Evolutionary conservation across 2,329 filamentous ascomycete species (phyloP).

Genomic region (Paracoccidioides brasiliensis): DNA sequence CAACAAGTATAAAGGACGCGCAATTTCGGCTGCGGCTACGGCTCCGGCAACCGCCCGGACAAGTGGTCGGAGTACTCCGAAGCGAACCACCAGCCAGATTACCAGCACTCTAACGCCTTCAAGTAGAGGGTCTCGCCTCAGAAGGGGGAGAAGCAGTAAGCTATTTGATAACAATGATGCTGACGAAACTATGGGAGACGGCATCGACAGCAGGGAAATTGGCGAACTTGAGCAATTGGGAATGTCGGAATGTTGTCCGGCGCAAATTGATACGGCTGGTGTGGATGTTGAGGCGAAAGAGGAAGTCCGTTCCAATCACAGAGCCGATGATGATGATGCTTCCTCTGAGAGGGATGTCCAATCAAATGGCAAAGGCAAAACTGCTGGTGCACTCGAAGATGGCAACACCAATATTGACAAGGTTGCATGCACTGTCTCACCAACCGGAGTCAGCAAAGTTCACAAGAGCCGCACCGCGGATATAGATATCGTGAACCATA

Average conservation of each 20-base stretch:
- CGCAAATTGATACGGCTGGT: not conserved
- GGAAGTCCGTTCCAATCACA: not conserved
- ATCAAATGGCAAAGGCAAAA: not conserved
- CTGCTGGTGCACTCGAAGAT: not conserved
- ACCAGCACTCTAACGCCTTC: slow-evolving; percentile 19
- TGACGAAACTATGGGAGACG: slow-evolving; percentile 14
- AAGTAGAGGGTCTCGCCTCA: slow-evolving; percentile 14
- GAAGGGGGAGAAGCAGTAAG: slow-evolving; percentile 24
- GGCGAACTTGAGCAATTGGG: not conserved
- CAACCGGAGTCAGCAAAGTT: not conserved
- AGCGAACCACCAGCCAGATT: slow-evolving; percentile 19
- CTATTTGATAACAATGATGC: slow-evolving; percentile 16
- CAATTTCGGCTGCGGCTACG: not conserved
- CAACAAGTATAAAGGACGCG: slow-evolving; percentile 12
- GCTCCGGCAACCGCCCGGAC: slow-evolving; percentile 24
- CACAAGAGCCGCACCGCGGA: not conserved
- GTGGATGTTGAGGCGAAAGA: slow-evolving; percentile 1
- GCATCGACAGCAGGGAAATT: slow-evolving; percentile 14
- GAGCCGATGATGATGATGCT: not conserved
- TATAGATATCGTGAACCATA: not conserved
- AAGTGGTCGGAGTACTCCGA: slow-evolving; percentile 26
- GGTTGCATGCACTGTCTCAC: not conserved
- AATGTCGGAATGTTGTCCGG: not conserved
- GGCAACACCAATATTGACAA: slow-evolving; percentile 2
- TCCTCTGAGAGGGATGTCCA: not conserved